A percentile compares a stretch with the other conserved stretches of the same genome.
Evolutionary conservation across 257 asterid species (phyloP).

Genomic region (Jacaranda mimosifolia): DNA sequence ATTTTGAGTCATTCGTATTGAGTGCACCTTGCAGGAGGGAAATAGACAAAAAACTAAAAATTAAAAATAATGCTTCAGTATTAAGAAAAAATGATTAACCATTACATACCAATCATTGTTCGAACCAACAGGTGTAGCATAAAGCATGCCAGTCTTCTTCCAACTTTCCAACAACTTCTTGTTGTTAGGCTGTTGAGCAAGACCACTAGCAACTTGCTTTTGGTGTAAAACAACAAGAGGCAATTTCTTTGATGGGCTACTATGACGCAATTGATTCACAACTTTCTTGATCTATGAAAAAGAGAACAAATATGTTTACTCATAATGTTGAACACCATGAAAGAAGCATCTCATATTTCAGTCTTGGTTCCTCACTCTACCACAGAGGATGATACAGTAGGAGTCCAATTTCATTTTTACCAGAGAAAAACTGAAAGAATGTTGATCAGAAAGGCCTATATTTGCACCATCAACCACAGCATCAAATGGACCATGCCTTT

Average conservation of each 20-base stretch:
- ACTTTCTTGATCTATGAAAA: slow-evolving; percentile 65
- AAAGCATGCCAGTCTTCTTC: slow-evolving; percentile 84
- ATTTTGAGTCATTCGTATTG: no score
- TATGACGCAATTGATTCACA: slow-evolving; percentile 60
- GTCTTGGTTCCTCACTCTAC: background rate
- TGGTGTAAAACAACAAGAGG: slow-evolving; percentile 91
- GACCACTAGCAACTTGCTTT: slow-evolving; percentile 77
- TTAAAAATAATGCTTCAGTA: background rate
- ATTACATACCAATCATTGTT: slow-evolving; percentile 87
- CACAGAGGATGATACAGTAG: slow-evolving; percentile 3
- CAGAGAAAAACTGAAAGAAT: slow-evolving; percentile 63
- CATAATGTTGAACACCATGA: slow-evolving; percentile 11
- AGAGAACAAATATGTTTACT: slow-evolving; percentile 18
- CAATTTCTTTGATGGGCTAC: slow-evolving; percentile 73
- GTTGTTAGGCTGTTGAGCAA: slow-evolving; percentile 77
- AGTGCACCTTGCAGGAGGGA: background rate
- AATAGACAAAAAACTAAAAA: background rate
- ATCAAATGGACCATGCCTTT: slow-evolving; percentile 85
- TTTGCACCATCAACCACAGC: slow-evolving; percentile 93
- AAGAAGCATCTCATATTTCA: background rate
- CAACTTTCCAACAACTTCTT: slow-evolving; percentile 76
- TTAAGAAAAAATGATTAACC: background rate
- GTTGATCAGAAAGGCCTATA: slow-evolving; percentile 65
- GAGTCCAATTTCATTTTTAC: slow-evolving; percentile 38
- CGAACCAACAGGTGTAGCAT: slow-evolving; percentile 88